phyloP scores from a whole-genome alignment of 116 monocot species.

The Iris pallida region DNA sequence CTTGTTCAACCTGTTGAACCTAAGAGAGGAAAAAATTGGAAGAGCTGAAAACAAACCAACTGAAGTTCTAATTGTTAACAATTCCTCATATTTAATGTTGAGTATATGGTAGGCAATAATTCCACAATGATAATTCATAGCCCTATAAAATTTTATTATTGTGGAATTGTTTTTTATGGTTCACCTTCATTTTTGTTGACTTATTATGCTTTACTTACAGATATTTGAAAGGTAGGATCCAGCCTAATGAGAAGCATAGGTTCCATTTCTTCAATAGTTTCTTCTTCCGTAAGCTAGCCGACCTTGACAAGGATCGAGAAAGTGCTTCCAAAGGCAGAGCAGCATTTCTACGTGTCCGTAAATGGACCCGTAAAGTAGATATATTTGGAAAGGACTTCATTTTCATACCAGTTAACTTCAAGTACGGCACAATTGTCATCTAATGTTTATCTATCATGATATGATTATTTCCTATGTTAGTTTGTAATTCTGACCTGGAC shows the following conservation, averaged over 20 bases:
- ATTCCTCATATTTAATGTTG: no score
- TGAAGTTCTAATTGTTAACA: no score
- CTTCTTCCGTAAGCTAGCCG: slow-evolving; percentile 88
- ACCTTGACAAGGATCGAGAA: slow-evolving; percentile 68
- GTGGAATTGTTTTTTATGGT: no score
- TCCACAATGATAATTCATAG: neutral
- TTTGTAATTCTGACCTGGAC: neutral
- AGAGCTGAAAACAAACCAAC: no score
- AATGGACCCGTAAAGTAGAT: slow-evolving; percentile 89
- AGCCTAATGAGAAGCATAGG: slow-evolving; percentile 32
- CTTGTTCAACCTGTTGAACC: no score
- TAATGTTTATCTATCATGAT: neutral
- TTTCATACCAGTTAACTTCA: slow-evolving; percentile 91
- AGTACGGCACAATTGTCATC: slow-evolving; percentile 29
- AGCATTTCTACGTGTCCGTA: slow-evolving; percentile 80
- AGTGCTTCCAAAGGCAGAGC: slow-evolving; percentile 58
- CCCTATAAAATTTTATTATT: no score
- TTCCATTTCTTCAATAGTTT: slow-evolving; percentile 95
- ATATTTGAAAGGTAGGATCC: slow-evolving; percentile 58
- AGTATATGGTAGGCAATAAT: no score
- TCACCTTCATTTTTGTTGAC: neutral
- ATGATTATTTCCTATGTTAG: neutral
- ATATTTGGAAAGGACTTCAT: slow-evolving; percentile 86
- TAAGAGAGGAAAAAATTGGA: no score
- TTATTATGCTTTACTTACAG: slow-evolving; percentile 27